Evolutionary conservation across 2,329 filamentous ascomycete species (phyloP).

Genomic region (Raffaelea albimanens): DNA sequence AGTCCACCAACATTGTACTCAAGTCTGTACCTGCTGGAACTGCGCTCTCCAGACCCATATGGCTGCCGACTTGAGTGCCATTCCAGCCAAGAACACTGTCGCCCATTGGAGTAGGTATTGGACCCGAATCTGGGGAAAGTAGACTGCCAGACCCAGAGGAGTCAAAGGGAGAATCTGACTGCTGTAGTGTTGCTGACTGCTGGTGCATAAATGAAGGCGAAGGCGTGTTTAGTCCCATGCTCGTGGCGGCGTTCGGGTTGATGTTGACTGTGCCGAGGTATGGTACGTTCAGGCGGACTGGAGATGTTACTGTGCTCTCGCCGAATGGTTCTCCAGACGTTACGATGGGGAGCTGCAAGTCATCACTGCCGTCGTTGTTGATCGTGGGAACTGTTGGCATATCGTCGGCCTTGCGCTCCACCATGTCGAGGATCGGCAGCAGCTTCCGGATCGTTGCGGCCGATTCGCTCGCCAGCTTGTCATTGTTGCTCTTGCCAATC

Average conservation of each 20-base stretch:
- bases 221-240: neutral
- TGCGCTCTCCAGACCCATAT: neutral
- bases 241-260: constrained; percentile 13
- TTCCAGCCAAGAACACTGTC: no score
- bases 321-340: no score
- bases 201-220: neutral
- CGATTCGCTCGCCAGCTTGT: constrained; percentile 31
- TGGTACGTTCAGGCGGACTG: constrained; percentile 32
- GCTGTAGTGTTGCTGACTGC: no score
- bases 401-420: constrained; percentile 3
- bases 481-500: constrained; percentile 26
- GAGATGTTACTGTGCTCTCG: constrained; percentile 8
- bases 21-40: constrained; percentile 5
- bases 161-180: no score
- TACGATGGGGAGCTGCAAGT: neutral
- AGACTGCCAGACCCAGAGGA: no score
- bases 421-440: constrained; percentile 28
- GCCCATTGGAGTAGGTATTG: no score
- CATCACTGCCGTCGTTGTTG: neutral
- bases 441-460: constrained; percentile 33
- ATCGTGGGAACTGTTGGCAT: constrained; percentile 6
- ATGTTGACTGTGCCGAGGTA: constrained; percentile 39
- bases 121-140: no score
- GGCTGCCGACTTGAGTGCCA: neutral
- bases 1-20: constrained; percentile 13